Percentiles rank a stretch among this genome's conserved stretches.
phyloP scores from a whole-genome alignment of 164 flowering plant genomes.

The Buxus sempervirens region DNA sequence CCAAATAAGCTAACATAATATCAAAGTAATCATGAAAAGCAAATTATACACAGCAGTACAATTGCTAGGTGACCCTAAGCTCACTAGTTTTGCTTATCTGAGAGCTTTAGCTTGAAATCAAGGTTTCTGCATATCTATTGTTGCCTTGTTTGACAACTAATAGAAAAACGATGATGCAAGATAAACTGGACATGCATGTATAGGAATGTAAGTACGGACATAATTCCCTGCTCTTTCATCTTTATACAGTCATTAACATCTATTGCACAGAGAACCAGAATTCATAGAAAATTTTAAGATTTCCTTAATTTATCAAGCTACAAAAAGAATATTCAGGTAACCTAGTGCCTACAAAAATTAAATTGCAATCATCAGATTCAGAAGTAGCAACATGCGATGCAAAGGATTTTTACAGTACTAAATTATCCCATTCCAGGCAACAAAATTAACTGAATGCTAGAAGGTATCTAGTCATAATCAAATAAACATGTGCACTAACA shows the following conservation, averaged over 20 bases:
- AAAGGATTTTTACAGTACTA: neutral
- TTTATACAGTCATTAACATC: neutral
- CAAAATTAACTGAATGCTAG: neutral
- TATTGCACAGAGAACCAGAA: neutral
- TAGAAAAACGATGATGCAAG: neutral
- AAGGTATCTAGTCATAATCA: neutral
- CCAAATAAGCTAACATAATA: too few species aligned
- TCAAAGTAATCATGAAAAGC: neutral
- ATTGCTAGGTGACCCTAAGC: too few species aligned
- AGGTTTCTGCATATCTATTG: neutral
- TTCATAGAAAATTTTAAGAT: neutral
- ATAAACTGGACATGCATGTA: neutral
- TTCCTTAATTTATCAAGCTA: neutral
- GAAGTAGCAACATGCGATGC: neutral
- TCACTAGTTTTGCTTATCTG: too few species aligned
- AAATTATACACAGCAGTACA: neutral
- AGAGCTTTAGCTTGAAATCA: neutral
- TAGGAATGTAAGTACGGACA: too few species aligned
- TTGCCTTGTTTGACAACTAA: neutral
- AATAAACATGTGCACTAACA: neutral
- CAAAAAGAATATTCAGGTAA: neutral
- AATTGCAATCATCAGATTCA: neutral
- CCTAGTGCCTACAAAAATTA: neutral
- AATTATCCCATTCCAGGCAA: neutral
- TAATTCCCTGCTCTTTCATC: neutral